Conservation (phyloP, 768 basidiomycete genomes). For the Russula dissimulans region DNA sequence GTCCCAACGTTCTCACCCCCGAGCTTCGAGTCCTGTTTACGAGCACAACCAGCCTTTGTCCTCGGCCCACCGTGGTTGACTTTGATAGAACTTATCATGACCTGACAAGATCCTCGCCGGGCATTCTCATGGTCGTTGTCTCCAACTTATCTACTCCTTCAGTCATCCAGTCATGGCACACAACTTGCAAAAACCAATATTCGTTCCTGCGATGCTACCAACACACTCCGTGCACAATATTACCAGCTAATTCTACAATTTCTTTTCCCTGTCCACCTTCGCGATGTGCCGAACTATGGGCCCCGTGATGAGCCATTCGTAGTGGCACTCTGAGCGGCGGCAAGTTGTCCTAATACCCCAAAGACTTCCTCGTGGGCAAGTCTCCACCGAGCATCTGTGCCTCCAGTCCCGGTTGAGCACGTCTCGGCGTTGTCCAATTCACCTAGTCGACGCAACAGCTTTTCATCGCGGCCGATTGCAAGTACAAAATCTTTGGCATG, state of each 20-base stretch:
- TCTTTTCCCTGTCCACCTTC: background rate
- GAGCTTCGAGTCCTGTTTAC: no score
- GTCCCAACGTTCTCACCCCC: background rate
- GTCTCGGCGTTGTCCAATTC: conserved; percentile 66
- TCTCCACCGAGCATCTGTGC: conserved; percentile 75
- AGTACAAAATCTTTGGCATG: conserved; percentile 42
- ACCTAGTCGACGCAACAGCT: conserved; percentile 63
- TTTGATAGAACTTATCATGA: no score
- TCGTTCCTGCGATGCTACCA: background rate
- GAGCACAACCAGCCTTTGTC: no score
- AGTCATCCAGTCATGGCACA: no score
- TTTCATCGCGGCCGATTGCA: conserved; percentile 68
- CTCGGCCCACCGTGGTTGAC: no score
- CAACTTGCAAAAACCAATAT: no score
- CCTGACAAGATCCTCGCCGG: no score
- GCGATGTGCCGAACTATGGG: background rate
- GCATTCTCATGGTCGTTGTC: no score
- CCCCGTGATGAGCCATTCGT: background rate
- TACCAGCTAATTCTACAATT: background rate
- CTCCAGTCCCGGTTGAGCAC: conserved; percentile 55
- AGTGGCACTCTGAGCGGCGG: conserved; percentile 4
- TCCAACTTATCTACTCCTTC: no score
- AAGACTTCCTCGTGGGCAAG: conserved; percentile 32
- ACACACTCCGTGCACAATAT: background rate
- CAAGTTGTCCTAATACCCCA: conserved; percentile 29